phyloP scores from a whole-genome alignment of 768 basidiomycete genomes.

The Leccinum arenicola region DNA sequence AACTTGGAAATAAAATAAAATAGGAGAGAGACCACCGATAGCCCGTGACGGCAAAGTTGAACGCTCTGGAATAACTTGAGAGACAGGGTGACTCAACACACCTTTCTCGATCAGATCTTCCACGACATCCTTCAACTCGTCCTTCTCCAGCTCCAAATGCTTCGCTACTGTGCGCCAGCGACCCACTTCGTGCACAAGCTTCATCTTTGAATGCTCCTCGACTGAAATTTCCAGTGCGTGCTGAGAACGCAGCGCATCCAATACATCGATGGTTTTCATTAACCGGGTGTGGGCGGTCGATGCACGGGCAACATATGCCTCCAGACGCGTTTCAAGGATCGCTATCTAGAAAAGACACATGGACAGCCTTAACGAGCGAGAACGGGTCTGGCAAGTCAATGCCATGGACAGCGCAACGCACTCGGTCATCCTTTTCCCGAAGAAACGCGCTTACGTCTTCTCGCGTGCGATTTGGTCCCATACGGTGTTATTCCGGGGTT shows the following conservation, averaged over 20 bases:
- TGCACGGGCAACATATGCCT: conserved; percentile 37
- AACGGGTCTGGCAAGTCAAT: background rate
- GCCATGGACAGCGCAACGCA: conserved; percentile 4
- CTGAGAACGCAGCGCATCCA: conserved; percentile 41
- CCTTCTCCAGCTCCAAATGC: conserved; percentile 43
- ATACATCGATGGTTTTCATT: conserved; percentile 45
- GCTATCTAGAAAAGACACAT: conserved; percentile 23
- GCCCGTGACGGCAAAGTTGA: background rate
- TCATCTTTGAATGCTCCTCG: conserved; percentile 32
- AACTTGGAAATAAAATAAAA: conserved; percentile 31
- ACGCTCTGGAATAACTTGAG: background rate
- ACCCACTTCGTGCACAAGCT: conserved; percentile 38
- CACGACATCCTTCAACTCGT: conserved; percentile 55
- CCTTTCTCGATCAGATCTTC: conserved; percentile 57
- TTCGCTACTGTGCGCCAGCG: conserved; percentile 33
- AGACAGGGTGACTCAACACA: conserved; percentile 27
- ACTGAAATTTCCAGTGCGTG: conserved; percentile 41
- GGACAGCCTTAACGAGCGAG: background rate
- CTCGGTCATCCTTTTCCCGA: conserved; percentile 28
- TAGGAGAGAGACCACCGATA: background rate
- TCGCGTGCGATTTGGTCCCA: conserved; percentile 26
- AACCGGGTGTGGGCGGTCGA: conserved; percentile 48
- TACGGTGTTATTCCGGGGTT: conserved; percentile 6
- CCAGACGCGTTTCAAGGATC: conserved; percentile 29
- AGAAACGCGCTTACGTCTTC: conserved; percentile 19